A percentile compares a stretch with the other conserved stretches of the same genome.
These are phyloP conservation scores for Aureobasidium vineae DNA, from an alignment of 2,329 filamentous ascomycete species.

Conservation along the genomic window DNA sequence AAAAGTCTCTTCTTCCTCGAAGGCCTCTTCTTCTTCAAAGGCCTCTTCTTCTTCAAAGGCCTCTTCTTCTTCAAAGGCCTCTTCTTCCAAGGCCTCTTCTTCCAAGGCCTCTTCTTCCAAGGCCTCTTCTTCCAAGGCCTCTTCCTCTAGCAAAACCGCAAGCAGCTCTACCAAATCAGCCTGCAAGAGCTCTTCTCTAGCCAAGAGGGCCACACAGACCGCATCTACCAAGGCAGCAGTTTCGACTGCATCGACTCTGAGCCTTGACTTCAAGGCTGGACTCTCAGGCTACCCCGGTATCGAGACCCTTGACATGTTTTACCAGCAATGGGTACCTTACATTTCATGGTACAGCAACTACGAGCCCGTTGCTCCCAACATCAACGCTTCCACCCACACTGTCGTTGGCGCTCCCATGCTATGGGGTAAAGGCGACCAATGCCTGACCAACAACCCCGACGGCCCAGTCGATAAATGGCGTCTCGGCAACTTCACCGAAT, in stretches of 20 bases:
- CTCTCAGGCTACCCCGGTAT: constrained; percentile 34
- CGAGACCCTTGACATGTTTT: constrained; percentile 23
- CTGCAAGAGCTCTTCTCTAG: neutral
- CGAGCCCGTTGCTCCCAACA: constrained; percentile 31
- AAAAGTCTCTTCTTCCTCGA: too few species aligned
- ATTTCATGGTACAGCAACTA: constrained; percentile 37
- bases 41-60: neutral
- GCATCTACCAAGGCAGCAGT: constrained; percentile 14
- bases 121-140: neutral
- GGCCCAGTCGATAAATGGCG: constrained; percentile 28
- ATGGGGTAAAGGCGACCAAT: constrained; percentile 30
- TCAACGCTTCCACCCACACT: constrained; percentile 15
- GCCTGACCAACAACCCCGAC: constrained; percentile 29
- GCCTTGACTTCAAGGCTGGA: constrained; percentile 32
- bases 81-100: neutral
- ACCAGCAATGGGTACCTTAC: constrained; percentile 30
- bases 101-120: constrained; percentile 6
- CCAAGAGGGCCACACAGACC: neutral
- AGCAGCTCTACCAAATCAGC: constrained; percentile 5
- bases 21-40: neutral
- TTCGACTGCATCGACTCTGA: constrained; percentile 22
- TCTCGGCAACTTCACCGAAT: constrained; percentile 30
- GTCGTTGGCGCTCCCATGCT: constrained; percentile 35
- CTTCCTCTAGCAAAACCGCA: neutral
- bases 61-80: neutral